phyloP scores from a whole-genome alignment of 345 rosid genomes.

The Corchorus olitorius region DNA sequence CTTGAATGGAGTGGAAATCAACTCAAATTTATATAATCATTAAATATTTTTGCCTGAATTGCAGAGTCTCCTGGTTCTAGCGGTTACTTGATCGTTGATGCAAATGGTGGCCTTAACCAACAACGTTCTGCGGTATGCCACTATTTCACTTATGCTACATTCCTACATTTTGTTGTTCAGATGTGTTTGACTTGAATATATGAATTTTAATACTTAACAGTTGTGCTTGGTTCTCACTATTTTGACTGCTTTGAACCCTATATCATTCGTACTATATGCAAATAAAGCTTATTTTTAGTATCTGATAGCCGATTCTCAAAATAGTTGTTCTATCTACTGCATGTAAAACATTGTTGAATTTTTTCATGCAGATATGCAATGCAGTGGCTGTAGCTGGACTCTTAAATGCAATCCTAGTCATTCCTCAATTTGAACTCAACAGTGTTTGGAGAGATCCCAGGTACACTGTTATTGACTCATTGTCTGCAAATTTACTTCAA shows the following conservation, averaged over 20 bases:
- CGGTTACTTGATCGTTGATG: slow-evolving; percentile 80
- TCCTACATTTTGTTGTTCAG: neutral
- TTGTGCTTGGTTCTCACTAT: neutral
- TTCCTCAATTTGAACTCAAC: slow-evolving; percentile 79
- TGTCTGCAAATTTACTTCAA: neutral
- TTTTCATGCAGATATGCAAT: slow-evolving; percentile 74
- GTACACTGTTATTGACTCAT: slow-evolving; percentile 29
- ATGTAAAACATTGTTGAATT: slow-evolving; percentile 8
- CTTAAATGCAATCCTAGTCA: slow-evolving; percentile 75
- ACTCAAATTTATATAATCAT: neutral
- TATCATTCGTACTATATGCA: neutral
- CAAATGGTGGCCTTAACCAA: slow-evolving; percentile 97
- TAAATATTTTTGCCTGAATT: slow-evolving; percentile 23
- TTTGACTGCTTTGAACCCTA: neutral
- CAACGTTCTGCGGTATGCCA: slow-evolving; percentile 88
- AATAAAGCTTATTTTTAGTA: neutral
- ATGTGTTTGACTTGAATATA: neutral
- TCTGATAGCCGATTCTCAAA: neutral
- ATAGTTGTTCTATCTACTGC: neutral
- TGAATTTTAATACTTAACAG: neutral
- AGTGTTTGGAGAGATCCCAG: slow-evolving; percentile 91
- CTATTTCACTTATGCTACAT: neutral
- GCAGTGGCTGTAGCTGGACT: slow-evolving; percentile 97
- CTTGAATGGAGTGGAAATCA: neutral
- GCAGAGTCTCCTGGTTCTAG: slow-evolving; percentile 51